These are phyloP conservation scores for Manihot esculenta DNA, from an alignment of 441 rosid species.

Conservation along the genomic window DNA sequence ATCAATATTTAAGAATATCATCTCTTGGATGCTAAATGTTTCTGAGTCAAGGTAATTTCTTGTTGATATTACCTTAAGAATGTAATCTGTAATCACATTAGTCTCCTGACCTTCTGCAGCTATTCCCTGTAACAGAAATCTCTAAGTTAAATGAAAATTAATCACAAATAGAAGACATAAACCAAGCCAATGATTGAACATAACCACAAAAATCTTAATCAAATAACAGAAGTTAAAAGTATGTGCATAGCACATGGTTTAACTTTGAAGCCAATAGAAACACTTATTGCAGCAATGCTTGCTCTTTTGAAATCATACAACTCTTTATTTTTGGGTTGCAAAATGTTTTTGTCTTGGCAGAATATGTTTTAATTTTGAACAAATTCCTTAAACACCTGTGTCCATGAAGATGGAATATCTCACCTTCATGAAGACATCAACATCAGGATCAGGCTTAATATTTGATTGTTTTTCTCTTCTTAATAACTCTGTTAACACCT, in stretches of 20 bases:
- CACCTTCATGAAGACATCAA: constrained; percentile 38
- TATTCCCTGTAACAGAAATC: constrained; percentile 23
- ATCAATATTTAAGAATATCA: background rate
- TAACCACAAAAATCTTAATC: too few relatives aligned
- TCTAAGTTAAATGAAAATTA: background rate
- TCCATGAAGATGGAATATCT: background rate
- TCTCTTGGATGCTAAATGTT: background rate
- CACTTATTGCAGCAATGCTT: too few relatives aligned
- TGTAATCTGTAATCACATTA: constrained; percentile 63
- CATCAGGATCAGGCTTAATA: constrained; percentile 35
- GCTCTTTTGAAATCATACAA: too few relatives aligned
- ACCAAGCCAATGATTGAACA: too few relatives aligned
- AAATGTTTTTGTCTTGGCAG: too few relatives aligned
- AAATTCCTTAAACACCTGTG: too few relatives aligned
- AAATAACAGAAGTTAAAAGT: too few relatives aligned
- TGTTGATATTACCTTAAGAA: constrained; percentile 39
- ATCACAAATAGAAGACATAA: background rate
- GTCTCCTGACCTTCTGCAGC: constrained; percentile 57
- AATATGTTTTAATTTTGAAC: too few relatives aligned
- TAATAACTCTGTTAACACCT: constrained; percentile 25
- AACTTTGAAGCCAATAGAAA: too few relatives aligned
- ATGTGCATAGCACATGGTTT: too few relatives aligned
- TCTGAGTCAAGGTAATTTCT: background rate
- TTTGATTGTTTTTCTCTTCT: constrained; percentile 32
- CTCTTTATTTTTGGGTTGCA: too few relatives aligned